Conservation (phyloP, 345 rosid genomes). For the Syzygium aqueum region DNA sequence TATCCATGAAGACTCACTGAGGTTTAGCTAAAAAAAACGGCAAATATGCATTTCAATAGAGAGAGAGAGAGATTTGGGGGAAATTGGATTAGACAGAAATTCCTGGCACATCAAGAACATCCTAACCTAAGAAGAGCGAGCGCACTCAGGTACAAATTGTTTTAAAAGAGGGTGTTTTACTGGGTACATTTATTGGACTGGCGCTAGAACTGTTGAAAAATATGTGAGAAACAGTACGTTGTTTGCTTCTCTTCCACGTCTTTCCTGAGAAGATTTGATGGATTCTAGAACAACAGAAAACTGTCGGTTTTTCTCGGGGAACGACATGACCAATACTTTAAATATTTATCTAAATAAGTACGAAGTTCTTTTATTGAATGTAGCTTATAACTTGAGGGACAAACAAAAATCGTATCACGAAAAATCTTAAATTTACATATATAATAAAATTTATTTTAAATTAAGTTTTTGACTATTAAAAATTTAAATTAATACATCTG, state of each 20-base stretch:
- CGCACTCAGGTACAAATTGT: neutral
- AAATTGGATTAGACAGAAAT: neutral
- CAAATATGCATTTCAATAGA: neutral
- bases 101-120: neutral
- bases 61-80: neutral
- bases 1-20: no score
- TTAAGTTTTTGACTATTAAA: no score
- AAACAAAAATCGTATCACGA: no score
- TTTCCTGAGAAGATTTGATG: neutral
- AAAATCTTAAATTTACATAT: no score
- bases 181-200: neutral
- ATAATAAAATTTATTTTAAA: no score
- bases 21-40: neutral
- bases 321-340: neutral
- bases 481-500: no score
- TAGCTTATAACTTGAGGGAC: neutral
- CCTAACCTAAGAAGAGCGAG: neutral
- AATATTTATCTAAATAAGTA: neutral
- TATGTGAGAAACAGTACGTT: neutral
- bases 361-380: neutral
- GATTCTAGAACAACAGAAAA: constrained; percentile 26
- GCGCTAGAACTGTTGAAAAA: neutral
- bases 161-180: neutral
- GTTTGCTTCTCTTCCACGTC: constrained; percentile 61
- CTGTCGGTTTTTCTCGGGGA: constrained; percentile 1